Evolutionary conservation across 2,329 filamentous ascomycete species (phyloP), one percentile per base, ranked within the genome.

Genomic region (Pseudogymnoascus sp.): DNA sequence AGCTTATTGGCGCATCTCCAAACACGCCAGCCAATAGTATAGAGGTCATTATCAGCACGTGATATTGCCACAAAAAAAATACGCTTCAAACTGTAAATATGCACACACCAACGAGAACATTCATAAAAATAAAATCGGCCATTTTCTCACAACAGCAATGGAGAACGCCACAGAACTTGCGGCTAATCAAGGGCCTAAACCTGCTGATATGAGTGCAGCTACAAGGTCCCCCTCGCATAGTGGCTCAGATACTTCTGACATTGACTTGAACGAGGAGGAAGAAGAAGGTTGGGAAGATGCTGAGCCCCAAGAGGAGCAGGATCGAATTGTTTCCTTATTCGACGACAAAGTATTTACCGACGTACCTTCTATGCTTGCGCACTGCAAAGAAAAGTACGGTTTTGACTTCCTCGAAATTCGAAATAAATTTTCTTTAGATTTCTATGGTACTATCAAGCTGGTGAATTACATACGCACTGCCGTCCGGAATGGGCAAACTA

Each of bases 381-480:
- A 91, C 72, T 89, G 86, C 81, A 87, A 83, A 70, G 80, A 86
- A 60, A 84, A 83, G 68, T 79, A 87, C 70, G 75, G 76, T 29
- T 89, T 93, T 69, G 88, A 92, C 74, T 83, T 93, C 64, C 72
- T 86, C 62, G 81, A 79, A 62, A 77, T 84, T 35, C 79, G 85
- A 64, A 82, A 84, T 64, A 77, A 75, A 21, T 74, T 85, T 72
- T 80, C 77, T 21, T 79, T 92, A 50, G 89, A 93, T 70, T 91
- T 92, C 68, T 81, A 91, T 65, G 88, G 85, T 29, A 84, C 81
- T 64, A 84, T 93, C 69, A 91, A 87, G 74, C 78, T 93, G 35
- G 85, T 92, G 72, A 93, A 93, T 73, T 91, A 85, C 69, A 72
- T 82, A 60, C 79, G 80, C 16, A 75, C 78, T 11, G 74, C 80